Conservation (phyloP, 2,329 filamentous ascomycete genomes). For the Ceratocystis destructans region DNA sequence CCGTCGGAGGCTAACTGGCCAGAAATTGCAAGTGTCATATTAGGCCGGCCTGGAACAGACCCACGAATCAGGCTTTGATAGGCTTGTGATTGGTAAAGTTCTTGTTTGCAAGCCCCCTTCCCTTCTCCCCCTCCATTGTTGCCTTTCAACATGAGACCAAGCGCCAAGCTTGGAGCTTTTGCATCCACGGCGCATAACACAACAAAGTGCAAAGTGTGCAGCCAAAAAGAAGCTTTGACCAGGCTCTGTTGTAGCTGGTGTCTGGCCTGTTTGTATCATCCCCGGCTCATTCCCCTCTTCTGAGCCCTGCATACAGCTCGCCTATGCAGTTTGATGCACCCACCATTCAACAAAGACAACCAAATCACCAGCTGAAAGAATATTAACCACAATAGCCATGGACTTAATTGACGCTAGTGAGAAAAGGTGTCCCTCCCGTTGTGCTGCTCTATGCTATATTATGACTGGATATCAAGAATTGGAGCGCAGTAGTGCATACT, state of each 20-base stretch:
- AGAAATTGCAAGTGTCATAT: not conserved
- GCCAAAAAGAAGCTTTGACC: not conserved
- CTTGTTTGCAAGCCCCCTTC: not conserved
- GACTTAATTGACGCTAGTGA: too few relatives aligned
- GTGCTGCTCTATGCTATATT: too few relatives aligned
- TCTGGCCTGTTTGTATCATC: not conserved
- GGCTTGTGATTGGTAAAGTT: not conserved
- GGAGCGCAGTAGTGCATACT: not conserved
- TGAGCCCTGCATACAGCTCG: not conserved
- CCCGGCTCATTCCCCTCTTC: not conserved
- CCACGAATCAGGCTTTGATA: not conserved
- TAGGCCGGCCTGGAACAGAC: not conserved
- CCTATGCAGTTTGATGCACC: not conserved
- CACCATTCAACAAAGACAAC: not conserved
- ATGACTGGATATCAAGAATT: too few relatives aligned
- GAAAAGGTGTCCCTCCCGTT: too few relatives aligned
- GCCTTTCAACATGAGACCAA: constrained; percentile 1
- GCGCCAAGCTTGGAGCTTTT: constrained; percentile 7
- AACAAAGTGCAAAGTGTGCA: not conserved
- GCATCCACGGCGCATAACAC: not conserved
- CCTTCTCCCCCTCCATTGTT: not conserved
- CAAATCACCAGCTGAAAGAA: too few relatives aligned
- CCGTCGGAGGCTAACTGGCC: not conserved
- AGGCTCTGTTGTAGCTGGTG: not conserved
- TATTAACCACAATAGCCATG: too few relatives aligned